These are phyloP conservation scores for Phytopythium oedochilum DNA, from an alignment of 352 stramenopile species.

Conservation along the genomic window DNA sequence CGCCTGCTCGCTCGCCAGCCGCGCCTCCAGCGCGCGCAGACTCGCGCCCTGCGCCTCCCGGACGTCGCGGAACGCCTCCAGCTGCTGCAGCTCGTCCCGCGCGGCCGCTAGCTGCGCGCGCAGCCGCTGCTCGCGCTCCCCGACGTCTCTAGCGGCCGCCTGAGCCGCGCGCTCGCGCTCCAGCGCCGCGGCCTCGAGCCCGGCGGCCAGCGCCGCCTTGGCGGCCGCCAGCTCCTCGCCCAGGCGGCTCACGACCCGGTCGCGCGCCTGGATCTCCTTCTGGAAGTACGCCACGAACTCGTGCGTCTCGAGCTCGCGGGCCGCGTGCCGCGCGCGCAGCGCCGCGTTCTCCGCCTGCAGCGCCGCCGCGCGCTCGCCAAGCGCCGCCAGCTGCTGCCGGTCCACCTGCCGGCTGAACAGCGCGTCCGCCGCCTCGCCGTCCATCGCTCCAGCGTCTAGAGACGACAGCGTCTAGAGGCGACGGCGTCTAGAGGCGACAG, in stretches of 20 bases:
- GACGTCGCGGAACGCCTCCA: conserved; percentile 65
- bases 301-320: conserved; percentile 91
- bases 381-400: conserved; percentile 48
- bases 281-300: conserved; percentile 95
- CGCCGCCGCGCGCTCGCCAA: conserved; percentile 54
- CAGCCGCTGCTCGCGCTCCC: conserved; percentile 45
- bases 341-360: conserved; percentile 78
- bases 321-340: conserved; percentile 71
- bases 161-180: conserved; percentile 40
- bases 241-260: conserved; percentile 72
- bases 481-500: too few species aligned
- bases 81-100: conserved; percentile 60
- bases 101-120: conserved; percentile 54
- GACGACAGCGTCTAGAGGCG: too few species aligned
- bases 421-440: conserved; percentile 1
- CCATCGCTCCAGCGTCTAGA: too few species aligned
- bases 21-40: conserved; percentile 55
- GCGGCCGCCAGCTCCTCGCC: conserved; percentile 74
- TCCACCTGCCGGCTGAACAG: conserved; percentile 72
- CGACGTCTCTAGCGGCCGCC: conserved; percentile 37
- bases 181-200: conserved; percentile 45
- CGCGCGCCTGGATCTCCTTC: conserved; percentile 84
- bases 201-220: conserved; percentile 56
- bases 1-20: conserved; percentile 50
- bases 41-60: conserved; percentile 55